Conservation (phyloP, 495 filamentous ascomycete genomes). For the Parachaetomium inaequale region DNA sequence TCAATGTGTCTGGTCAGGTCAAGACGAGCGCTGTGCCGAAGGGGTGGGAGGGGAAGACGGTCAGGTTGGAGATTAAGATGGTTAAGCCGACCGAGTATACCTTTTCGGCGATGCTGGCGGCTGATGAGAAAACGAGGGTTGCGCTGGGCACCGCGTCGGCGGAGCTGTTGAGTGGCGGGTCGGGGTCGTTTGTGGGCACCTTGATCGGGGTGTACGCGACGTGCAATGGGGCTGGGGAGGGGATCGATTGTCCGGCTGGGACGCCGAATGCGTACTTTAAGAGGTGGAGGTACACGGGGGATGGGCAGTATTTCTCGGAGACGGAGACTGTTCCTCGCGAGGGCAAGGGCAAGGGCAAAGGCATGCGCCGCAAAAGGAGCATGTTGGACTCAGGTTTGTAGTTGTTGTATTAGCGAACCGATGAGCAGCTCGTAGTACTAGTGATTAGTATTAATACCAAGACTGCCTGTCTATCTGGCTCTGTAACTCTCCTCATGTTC, state of each 20-base stretch:
- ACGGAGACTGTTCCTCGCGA: neutral
- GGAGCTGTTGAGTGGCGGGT: conserved; percentile 17
- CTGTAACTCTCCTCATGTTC: no score
- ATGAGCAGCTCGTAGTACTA: neutral
- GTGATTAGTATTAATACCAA: neutral
- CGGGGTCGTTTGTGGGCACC: conserved; percentile 18
- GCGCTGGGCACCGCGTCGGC: conserved; percentile 14
- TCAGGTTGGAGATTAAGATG: conserved; percentile 20
- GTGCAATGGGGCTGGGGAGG: conserved; percentile 20
- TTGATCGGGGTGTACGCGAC: conserved; percentile 22
- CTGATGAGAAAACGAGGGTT: conserved; percentile 2
- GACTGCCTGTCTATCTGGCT: no score
- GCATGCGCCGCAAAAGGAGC: neutral
- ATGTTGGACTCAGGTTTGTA: neutral
- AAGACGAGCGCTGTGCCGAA: conserved; percentile 10
- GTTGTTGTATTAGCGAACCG: neutral
- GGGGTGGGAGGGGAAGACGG: conserved; percentile 12
- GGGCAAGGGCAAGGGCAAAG: neutral
- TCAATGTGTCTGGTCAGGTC: conserved; percentile 13
- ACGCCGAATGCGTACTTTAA: conserved; percentile 18
- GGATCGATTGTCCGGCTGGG: conserved; percentile 15
- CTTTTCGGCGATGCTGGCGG: conserved; percentile 16
- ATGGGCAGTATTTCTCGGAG: conserved; percentile 10
- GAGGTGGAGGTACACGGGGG: conserved; percentile 19
- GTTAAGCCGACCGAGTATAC: conserved; percentile 12